phyloP scores from a whole-genome alignment of 1,284 basidiomycete species.

The Tilletia walkeri region DNA sequence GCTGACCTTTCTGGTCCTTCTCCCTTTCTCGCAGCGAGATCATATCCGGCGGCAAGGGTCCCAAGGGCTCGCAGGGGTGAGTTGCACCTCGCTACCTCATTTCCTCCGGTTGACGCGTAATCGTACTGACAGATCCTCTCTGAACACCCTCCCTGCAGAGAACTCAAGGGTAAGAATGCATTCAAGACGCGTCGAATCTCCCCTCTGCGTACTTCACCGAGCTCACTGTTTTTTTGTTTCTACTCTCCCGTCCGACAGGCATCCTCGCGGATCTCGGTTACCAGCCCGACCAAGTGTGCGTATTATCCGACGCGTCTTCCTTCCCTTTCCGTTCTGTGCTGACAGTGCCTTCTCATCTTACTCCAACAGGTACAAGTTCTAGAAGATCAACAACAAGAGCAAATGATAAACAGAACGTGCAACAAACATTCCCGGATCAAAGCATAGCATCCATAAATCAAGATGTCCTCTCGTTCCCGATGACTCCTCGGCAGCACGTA shows the following conservation, averaged over 20 bases:
- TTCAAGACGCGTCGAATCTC: too few relatives aligned
- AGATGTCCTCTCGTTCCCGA: too few relatives aligned
- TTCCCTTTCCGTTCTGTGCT: background rate
- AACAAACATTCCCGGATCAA: background rate
- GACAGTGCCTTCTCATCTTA: background rate
- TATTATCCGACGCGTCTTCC: background rate
- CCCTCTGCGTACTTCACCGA: background rate
- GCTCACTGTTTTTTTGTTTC: background rate
- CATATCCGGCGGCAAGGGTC: slow-evolving; percentile 50
- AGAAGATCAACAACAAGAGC: slow-evolving; percentile 5
- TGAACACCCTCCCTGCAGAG: slow-evolving; percentile 13
- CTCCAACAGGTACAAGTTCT: slow-evolving; percentile 5
- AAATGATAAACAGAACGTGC: background rate
- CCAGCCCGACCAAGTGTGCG: slow-evolving; percentile 46
- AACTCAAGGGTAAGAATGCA: slow-evolving; percentile 38
- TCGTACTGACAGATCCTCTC: background rate
- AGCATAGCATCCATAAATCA: background rate
- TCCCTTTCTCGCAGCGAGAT: slow-evolving; percentile 29
- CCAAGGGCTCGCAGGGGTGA: slow-evolving; percentile 46
- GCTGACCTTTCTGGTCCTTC: too few relatives aligned
- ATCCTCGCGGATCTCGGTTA: slow-evolving; percentile 49
- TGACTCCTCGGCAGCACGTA: too few relatives aligned
- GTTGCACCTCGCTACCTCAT: background rate
- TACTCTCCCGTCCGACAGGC: background rate
- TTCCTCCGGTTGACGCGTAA: background rate